phyloP scores from a whole-genome alignment of 2,329 filamentous ascomycete species.

The Paecilomyces fulvus region DNA sequence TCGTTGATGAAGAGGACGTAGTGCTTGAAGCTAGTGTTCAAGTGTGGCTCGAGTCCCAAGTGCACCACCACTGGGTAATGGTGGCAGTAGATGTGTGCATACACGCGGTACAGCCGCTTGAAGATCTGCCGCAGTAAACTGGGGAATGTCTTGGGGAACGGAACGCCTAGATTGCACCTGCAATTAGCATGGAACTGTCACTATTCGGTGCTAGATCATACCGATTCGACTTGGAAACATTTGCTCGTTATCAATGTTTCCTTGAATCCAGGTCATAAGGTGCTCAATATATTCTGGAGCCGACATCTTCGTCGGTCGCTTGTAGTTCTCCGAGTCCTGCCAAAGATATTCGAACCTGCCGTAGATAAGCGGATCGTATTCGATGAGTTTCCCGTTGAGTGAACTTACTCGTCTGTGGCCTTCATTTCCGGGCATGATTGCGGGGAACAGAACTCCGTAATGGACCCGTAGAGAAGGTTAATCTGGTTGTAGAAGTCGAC shows the following conservation, averaged over 20 bases:
- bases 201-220: conserved; percentile 27
- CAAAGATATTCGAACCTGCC: conserved; percentile 92
- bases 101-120: conserved; percentile 97
- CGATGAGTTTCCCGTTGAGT: background rate
- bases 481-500: conserved; percentile 99
- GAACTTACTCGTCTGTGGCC: conserved; percentile 85
- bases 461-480: conserved; percentile 95
- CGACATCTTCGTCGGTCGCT: conserved; percentile 94
- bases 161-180: conserved; percentile 55
- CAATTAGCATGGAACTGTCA: background rate
- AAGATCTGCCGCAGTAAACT: conserved; percentile 88
- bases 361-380: background rate
- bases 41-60: conserved; percentile 87
- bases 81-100: conserved; percentile 99
- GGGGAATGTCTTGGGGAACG: conserved; percentile 89
- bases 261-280: conserved; percentile 93
- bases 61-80: conserved; percentile 96
- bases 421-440: conserved; percentile 99
- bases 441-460: conserved; percentile 97
- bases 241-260: conserved; percentile 88
- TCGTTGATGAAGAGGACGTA: conserved; percentile 98
- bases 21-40: conserved; percentile 99
- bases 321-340: conserved; percentile 92
- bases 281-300: conserved; percentile 97
- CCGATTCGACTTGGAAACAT: conserved; percentile 92